phyloP scores from a whole-genome alignment of 208 protist genomes.

The Wallacemonas sp. region DNA sequence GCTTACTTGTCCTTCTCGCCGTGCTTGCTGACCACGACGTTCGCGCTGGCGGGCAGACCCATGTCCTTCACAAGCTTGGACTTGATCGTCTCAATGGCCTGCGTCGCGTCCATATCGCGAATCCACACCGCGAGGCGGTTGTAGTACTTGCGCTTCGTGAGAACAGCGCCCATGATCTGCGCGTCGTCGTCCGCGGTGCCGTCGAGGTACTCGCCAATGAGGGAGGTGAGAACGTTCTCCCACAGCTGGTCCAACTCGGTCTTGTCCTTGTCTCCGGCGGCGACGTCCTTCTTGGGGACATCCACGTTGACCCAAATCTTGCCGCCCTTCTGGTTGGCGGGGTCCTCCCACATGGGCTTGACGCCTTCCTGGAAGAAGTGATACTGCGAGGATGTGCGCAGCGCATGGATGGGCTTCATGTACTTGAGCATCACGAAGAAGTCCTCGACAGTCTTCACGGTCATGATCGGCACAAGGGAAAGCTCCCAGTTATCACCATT shows the following conservation, averaged over 20 bases:
- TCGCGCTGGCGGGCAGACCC: constrained; percentile 31
- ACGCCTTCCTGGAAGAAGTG: constrained; percentile 91
- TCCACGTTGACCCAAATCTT: constrained; percentile 74
- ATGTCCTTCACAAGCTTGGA: constrained; percentile 48
- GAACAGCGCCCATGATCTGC: constrained; percentile 68
- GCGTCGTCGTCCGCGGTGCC: constrained; percentile 26
- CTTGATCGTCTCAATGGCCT: constrained; percentile 51
- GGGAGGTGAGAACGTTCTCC: constrained; percentile 78
- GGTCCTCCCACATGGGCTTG: constrained; percentile 92
- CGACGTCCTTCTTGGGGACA: constrained; percentile 24
- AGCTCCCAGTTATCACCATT: constrained; percentile 77
- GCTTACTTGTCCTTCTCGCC: constrained; percentile 33
- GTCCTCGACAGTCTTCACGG: constrained; percentile 83
- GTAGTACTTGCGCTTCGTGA: constrained; percentile 80
- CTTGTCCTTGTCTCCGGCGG: constrained; percentile 24
- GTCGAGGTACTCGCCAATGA: constrained; percentile 83
- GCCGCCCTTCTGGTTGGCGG: constrained; percentile 84
- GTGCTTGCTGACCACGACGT: constrained; percentile 66
- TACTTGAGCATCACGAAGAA: constrained; percentile 84
- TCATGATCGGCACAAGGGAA: constrained; percentile 76
- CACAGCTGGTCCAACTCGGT: constrained; percentile 70
- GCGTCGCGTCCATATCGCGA: constrained; percentile 44
- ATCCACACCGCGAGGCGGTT: constrained; percentile 82
- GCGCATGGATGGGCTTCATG: constrained; percentile 82
- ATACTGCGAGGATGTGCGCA: constrained; percentile 83